Base-by-base conservation (phyloP, 805 yeast species). In the Millerozyma acaciae region DNA sequence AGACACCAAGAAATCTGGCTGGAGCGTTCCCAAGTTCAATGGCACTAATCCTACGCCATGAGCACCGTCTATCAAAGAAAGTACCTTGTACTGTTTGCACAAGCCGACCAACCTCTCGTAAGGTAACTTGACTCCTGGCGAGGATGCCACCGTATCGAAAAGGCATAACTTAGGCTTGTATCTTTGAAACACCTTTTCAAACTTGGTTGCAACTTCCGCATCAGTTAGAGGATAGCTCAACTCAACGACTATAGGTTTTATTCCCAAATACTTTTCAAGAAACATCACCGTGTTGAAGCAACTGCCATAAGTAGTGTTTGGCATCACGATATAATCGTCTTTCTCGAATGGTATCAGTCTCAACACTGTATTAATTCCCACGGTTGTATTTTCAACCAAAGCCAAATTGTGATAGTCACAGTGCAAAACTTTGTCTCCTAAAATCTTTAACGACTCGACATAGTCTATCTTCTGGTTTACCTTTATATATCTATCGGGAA, bases 31-130 rank as follows among this genome's bases (percentile, higher is more conserved):
- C 21, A 77, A 43, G 28, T 66, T 58, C n/a, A 73, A 34, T 7
- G 70, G 69, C 19, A 74, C 45, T 34, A 68, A 55, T 0, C 90
- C 90, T 21, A 76, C 63, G 1, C 76, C 72, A 48, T 83, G 90
- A 4, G 89, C 90, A 9, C 83, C 90, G 51, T 83, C 90, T 16
- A 83, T 68, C 26, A 79, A 54, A 3, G 84, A 74, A 28, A 78
- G 39, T 4, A 75, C 73, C 9, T 57, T 53, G 30, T 73, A 54
- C 31, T 70, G 53, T 9, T 57, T 51, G 41, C 86, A 76, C 26
- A 74, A 45, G 5, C 50, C 39, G 3, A 67, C 60, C 28, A 82
- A 42, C 32, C 60, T 48, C 38, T 68, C 67, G 51, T 67, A 81
- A 1, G 93, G 90, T 18, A 80, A 43, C 15, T 53, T 45, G 4